Base-by-base conservation (phyloP, 768 basidiomycete species). In the Kwoniella pini region DNA sequence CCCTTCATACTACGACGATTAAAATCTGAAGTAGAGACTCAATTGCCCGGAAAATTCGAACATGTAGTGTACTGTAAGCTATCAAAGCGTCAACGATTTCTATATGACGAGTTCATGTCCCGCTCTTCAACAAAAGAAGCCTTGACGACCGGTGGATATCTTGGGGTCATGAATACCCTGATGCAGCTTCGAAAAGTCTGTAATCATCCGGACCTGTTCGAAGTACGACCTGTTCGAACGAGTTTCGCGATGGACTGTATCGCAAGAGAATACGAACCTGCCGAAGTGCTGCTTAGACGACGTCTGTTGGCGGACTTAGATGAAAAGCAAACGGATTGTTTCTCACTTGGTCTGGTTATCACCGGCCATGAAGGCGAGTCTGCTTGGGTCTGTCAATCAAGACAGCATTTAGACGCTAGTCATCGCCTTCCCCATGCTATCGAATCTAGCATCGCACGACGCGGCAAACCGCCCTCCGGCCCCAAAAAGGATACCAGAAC, bases 31-130 rank as follows among this genome's bases (percentile, higher is more conserved):
- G 80, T 80, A 42, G 80, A 80, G 63, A 80, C 77, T 39, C 77
- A 80, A 49, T 65, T 80, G 4, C 80, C 80, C 0, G 78, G 88
- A 80, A 96, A 96, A 72, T 90, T 84, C 71, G 93, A 95, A 63
- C 92, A 96, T 75, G 84, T 94, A 49, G 85, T 92, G 19, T 82
- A 94, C 38, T 94, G 92, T 68, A 86, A 87, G 12, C 81, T 96
- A 15, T 93, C 91, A 33, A 95, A 93, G 74, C 84, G 92, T 11
- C 92, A 96, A 69, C 87, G 92, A n/a, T 91, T 90, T 75, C 82
- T 96, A 19, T 96, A 96, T 74, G 92, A 96, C 81, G 92, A 95
- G 74, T 95, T 95, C 81, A 93, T 96, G 91, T 83, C 87, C 11
- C 85, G 92, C 27, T 85, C 89, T 0, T 86, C 91, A 54, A 96